Evolutionary conservation across 495 filamentous ascomycete genomes (phyloP).

Genomic region (Terfezia claveryi): DNA sequence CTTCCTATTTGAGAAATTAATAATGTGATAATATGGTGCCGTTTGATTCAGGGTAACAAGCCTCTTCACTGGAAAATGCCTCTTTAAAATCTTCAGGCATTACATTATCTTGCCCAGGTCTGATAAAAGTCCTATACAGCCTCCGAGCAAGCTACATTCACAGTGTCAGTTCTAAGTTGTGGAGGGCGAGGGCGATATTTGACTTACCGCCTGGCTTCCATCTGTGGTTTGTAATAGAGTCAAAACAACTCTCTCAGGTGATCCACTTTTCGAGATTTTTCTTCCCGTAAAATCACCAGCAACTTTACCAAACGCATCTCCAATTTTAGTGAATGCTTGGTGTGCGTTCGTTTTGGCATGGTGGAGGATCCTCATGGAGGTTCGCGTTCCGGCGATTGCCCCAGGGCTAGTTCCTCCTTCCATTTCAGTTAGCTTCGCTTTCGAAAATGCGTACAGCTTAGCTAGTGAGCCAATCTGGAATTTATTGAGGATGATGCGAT

Average conservation of each 20-base stretch:
- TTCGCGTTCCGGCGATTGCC: conserved; percentile 34
- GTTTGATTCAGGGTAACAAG: not conserved
- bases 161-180: not conserved
- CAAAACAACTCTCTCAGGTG: conserved; percentile 63
- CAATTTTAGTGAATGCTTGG: conserved; percentile 52
- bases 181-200: not conserved
- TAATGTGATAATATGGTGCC: too few relatives aligned
- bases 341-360: conserved; percentile 47
- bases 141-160: conserved; percentile 43
- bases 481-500: conserved; percentile 82
- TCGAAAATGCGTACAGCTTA: conserved; percentile 66
- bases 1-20: conserved; percentile 36
- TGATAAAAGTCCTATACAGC: conserved; percentile 75
- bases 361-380: conserved; percentile 45
- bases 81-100: conserved; percentile 50
- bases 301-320: conserved; percentile 70
- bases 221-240: conserved; percentile 48
- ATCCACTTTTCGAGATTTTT: conserved; percentile 45
- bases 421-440: conserved; percentile 32
- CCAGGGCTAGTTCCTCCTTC: conserved; percentile 6
- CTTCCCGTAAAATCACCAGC: conserved; percentile 90
- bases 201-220: conserved; percentile 44
- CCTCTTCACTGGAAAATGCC: conserved; percentile 47
- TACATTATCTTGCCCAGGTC: conserved; percentile 51
- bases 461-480: conserved; percentile 62